A percentile compares a stretch with the other conserved stretches of the same genome.
Conservation (phyloP, 225 moss, liverwort and hornwort genomes). For the Marchantia paleacea region DNA sequence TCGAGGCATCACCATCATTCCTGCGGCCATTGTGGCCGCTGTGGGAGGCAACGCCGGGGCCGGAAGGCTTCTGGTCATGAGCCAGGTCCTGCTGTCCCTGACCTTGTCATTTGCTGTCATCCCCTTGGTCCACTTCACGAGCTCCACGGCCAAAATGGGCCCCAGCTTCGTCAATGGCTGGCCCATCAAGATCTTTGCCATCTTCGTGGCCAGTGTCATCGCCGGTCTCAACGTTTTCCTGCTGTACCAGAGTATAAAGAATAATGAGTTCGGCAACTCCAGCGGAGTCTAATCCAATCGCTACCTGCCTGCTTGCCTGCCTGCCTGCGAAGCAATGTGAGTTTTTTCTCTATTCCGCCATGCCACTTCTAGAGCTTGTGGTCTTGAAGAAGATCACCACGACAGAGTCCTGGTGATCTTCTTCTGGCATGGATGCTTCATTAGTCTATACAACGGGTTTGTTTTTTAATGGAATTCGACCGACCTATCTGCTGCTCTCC, state of each 20-base stretch:
- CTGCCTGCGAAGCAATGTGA: too few relatives aligned
- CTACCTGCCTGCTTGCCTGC: too few relatives aligned
- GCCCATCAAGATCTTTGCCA: constrained; percentile 25
- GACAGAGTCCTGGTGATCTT: not conserved
- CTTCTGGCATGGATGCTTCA: too few relatives aligned
- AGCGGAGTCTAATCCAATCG: constrained; percentile 6
- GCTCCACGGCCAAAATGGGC: constrained; percentile 84
- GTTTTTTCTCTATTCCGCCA: too few relatives aligned
- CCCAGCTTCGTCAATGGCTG: constrained; percentile 45
- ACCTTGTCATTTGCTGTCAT: constrained; percentile 85
- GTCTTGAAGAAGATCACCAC: too few relatives aligned
- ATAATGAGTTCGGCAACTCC: constrained; percentile 26
- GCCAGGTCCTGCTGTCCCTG: constrained; percentile 82
- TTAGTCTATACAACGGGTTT: too few relatives aligned
- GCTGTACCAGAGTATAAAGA: constrained; percentile 29
- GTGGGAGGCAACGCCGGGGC: constrained; percentile 70
- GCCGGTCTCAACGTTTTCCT: constrained; percentile 38
- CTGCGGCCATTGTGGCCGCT: constrained; percentile 71
- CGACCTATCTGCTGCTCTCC: not conserved
- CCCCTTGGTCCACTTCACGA: constrained; percentile 86
- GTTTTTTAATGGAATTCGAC: not conserved
- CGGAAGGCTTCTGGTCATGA: constrained; percentile 73
- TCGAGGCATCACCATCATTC: constrained; percentile 74
- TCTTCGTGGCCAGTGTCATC: constrained; percentile 8
- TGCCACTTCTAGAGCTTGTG: too few relatives aligned